Evolutionary conservation across 106 monocot species (phyloP).

Genomic region (Dendrobium huoshanense): DNA sequence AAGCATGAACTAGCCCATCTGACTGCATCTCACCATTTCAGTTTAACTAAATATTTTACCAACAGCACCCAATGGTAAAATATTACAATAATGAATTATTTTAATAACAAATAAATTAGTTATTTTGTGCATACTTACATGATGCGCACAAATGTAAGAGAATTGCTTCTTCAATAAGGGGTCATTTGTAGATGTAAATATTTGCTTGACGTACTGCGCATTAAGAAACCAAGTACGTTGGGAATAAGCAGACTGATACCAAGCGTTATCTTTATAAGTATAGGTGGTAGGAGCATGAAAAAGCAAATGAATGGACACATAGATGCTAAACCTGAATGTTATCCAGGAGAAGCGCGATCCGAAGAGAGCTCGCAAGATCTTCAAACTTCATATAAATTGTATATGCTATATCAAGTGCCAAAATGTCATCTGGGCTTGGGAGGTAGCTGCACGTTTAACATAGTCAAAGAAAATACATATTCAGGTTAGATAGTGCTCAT

Average conservation of each 20-base stretch:
- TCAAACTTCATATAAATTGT: constrained; percentile 89
- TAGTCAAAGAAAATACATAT: neutral
- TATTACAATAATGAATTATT: neutral
- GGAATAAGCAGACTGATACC: neutral
- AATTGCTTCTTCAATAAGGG: constrained; percentile 90
- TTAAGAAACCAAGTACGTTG: neutral
- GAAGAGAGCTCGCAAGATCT: constrained; percentile 71
- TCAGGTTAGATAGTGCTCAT: neutral
- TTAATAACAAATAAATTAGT: neutral
- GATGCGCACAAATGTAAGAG: constrained; percentile 84
- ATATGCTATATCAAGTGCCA: constrained; percentile 82
- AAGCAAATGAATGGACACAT: neutral
- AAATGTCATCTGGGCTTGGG: constrained; percentile 73
- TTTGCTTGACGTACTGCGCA: constrained; percentile 80
- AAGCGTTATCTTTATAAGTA: neutral
- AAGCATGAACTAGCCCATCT: neutral
- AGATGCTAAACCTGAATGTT: constrained; percentile 53
- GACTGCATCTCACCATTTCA: neutral
- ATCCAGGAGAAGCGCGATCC: constrained; percentile 76
- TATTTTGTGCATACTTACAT: constrained; percentile 52
- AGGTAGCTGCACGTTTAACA: constrained; percentile 60
- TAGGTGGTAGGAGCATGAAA: neutral
- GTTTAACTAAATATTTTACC: neutral
- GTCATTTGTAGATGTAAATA: constrained; percentile 63
- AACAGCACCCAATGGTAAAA: neutral